phyloP scores from a whole-genome alignment of 2,329 filamentous ascomycete genomes.

The Penicillium sclerotigenum region DNA sequence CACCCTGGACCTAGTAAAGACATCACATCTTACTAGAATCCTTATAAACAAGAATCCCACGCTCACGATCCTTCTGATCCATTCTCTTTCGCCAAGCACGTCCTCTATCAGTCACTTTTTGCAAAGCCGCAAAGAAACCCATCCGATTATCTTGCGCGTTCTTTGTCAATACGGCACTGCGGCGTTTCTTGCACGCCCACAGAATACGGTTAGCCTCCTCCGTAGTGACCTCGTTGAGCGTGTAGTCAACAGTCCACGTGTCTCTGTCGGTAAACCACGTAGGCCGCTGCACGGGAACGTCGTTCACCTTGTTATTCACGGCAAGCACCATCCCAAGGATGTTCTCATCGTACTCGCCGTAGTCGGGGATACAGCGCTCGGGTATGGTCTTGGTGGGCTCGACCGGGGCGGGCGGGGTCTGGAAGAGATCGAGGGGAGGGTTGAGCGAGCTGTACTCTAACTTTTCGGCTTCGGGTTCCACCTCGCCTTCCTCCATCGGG shows the following conservation, averaged over 20 bases:
- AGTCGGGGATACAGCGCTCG: background rate
- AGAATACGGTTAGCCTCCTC: conserved; percentile 54
- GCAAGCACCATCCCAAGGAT: conserved; percentile 70
- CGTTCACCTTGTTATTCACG: conserved; percentile 70
- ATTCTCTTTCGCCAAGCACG: conserved; percentile 56
- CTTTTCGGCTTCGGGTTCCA: background rate
- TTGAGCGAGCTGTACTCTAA: no score
- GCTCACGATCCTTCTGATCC: conserved; percentile 50
- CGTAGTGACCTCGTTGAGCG: conserved; percentile 60
- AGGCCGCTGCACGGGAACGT: conserved; percentile 61
- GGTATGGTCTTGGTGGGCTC: background rate
- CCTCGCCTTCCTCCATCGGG: background rate
- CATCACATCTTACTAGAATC: conserved; percentile 3
- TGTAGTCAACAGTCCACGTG: conserved; percentile 75
- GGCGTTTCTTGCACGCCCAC: conserved; percentile 53
- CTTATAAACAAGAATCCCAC: conserved; percentile 36
- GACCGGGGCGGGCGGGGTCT: background rate
- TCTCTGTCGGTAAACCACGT: conserved; percentile 41
- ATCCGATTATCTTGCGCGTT: conserved; percentile 33
- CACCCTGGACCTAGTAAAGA: background rate
- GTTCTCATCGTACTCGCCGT: conserved; percentile 6
- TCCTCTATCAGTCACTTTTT: conserved; percentile 53
- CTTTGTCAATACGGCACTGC: conserved; percentile 46
- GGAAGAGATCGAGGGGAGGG: no score
- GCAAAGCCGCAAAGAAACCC: conserved; percentile 43